Percentiles rank a stretch among this genome's conserved stretches.
Evolutionary conservation across 2,329 filamentous ascomycete genomes (phyloP).

Genomic region (Sporothrix mexicana): DNA sequence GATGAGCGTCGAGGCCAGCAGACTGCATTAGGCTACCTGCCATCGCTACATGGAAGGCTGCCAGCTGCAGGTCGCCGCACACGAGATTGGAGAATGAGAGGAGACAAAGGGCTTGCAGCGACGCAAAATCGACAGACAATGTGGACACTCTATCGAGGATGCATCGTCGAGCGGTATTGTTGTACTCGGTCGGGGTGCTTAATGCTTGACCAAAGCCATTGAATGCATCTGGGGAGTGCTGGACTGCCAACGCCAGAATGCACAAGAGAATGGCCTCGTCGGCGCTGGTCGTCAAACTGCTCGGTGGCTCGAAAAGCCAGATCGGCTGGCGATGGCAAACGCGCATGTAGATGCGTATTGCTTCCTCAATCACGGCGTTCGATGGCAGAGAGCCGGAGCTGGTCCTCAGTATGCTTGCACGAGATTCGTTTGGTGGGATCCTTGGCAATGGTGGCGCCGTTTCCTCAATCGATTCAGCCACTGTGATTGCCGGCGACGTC

Average conservation of each 20-base stretch:
- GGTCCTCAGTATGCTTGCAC: not conserved
- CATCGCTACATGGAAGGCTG: slow-evolving; percentile 6
- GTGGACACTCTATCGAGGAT: not conserved
- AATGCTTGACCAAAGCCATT: not conserved
- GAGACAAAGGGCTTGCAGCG: slow-evolving; percentile 1
- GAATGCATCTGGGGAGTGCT: slow-evolving; percentile 6
- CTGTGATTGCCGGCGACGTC: not conserved
- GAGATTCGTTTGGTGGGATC: not conserved
- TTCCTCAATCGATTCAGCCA: not conserved
- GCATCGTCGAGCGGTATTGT: not conserved
- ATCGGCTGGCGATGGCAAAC: slow-evolving; percentile 13
- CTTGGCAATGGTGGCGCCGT: not conserved
- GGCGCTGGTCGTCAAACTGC: slow-evolving; percentile 3
- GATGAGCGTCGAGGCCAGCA: slow-evolving; percentile 17
- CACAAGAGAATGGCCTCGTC: not conserved
- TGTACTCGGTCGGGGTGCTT: not conserved
- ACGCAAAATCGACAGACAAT: slow-evolving; percentile 1
- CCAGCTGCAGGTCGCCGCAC: slow-evolving; percentile 20
- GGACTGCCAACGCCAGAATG: not conserved
- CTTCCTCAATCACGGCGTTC: not conserved
- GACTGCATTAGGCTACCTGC: slow-evolving; percentile 12
- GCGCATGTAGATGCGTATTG: slow-evolving; percentile 11
- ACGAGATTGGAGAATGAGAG: slow-evolving; percentile 27
- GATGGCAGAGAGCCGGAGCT: not conserved
- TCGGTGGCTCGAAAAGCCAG: slow-evolving; percentile 14